Base-by-base conservation (phyloP, 495 filamentous ascomycete genomes). In the Diplogelasinospora grovesii region DNA sequence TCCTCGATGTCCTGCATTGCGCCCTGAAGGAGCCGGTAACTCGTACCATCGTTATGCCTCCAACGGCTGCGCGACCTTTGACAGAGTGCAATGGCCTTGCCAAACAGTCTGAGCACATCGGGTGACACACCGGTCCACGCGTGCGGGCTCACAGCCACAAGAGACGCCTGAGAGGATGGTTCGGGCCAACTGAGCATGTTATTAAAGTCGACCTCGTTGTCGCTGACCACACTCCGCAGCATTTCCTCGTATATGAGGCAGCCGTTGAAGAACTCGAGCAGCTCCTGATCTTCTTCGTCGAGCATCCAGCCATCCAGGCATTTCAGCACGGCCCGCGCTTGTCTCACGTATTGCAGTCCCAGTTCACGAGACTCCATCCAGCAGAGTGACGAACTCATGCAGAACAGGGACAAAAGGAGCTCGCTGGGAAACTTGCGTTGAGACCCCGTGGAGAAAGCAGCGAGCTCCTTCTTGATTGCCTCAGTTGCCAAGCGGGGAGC, bases 161-260 rank as follows among this genome's bases (percentile, higher is more conserved):
- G 41, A 1, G 58, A 38, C 1, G 36, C 27, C 11, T 36, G 21
- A 2, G 39, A 6, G 3, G 22, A 7, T 8, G 53, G 53, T 14
- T 61, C 58, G 10, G 56, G 50, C 58, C 56, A 61, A 42, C 58
- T 61, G 25, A 61, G 58, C 53, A 61, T 57, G 20, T 59, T 45
- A 16, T 43, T 22, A 8, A 49, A 41, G 42, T 61, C 58, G 26
- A 45, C 27, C 2, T 61, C 58, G 11, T 61, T 51, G 9, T 61
- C 56, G 29, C 53, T 59, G n/a, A 59, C 58, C 3, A 61, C 58
- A 30, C 58, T 59, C 8, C 56, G 48, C 7, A 61, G 56, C 53
- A 59, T 59, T 29, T 59, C 58, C 22, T 61, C 58, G 33, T 61
- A 61, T 22, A 61, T 45, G 1, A 61, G 50, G 10, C 58, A 61